phyloP scores from a whole-genome alignment of 345 rosid genomes.

The Citrus glauca region DNA sequence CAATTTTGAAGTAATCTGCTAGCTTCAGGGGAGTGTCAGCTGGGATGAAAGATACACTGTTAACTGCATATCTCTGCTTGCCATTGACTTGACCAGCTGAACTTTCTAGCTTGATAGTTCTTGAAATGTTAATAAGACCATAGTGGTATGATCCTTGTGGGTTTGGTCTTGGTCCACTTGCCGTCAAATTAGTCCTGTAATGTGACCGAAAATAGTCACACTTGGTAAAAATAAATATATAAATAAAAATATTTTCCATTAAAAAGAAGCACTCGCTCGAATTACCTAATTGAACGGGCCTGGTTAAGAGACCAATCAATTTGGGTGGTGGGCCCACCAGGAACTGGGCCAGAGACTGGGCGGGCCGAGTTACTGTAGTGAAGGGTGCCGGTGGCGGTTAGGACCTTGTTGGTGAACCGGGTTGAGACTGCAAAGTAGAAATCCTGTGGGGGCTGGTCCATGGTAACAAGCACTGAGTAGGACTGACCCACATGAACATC shows the following conservation, averaged over 20 bases:
- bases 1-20: conserved; percentile 78
- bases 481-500: conserved; percentile 91
- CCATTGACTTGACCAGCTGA: conserved; percentile 51
- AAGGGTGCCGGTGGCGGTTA: conserved; percentile 45
- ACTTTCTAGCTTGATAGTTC: conserved; percentile 61
- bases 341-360: conserved; percentile 40
- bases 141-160: conserved; percentile 98
- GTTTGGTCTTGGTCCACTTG: conserved; percentile 92
- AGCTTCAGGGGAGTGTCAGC: conserved; percentile 80
- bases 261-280: not conserved
- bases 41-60: conserved; percentile 61
- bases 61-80: conserved; percentile 80
- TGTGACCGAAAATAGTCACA: not conserved
- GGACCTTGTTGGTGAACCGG: conserved; percentile 46
- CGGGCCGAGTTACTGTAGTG: conserved; percentile 61
- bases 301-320: conserved; percentile 71
- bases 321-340: conserved; percentile 42
- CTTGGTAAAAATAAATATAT: no score
- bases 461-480: conserved; percentile 79
- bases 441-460: conserved; percentile 61
- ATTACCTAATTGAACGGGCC: conserved; percentile 66
- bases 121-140: conserved; percentile 54
- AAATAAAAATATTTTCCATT: not conserved
- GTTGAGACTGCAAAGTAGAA: conserved; percentile 60
- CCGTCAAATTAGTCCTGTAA: conserved; percentile 77